These are phyloP conservation scores for Botrytis aclada DNA, from an alignment of 2,329 filamentous ascomycete species.

Conservation along the genomic window DNA sequence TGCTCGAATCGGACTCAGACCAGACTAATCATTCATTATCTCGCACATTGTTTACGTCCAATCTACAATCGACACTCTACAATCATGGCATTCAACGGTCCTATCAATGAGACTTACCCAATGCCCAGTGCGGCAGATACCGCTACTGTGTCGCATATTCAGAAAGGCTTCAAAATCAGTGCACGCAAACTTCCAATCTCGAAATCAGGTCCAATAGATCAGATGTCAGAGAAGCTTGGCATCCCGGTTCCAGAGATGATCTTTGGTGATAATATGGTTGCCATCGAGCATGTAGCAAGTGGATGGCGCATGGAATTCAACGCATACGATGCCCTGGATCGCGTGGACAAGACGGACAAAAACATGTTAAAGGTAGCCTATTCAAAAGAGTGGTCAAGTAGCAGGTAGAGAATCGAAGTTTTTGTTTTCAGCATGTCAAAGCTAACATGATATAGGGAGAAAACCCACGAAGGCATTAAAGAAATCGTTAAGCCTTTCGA, in stretches of 20 bases:
- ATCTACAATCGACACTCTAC: background rate
- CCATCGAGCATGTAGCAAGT: constrained; percentile 68
- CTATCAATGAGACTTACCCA: constrained; percentile 53
- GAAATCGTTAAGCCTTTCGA: constrained; percentile 95
- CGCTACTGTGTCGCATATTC: constrained; percentile 55
- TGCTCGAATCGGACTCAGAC: background rate
- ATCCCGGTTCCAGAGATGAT: constrained; percentile 98
- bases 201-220: constrained; percentile 85
- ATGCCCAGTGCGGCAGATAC: constrained; percentile 48
- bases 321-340: constrained; percentile 81
- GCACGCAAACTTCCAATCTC: constrained; percentile 93
- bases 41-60: background rate
- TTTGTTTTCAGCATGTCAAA: background rate
- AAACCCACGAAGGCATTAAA: constrained; percentile 80
- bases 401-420: constrained; percentile 24
- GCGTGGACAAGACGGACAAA: constrained; percentile 88
- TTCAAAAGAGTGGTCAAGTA: constrained; percentile 76
- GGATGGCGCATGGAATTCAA: constrained; percentile 80
- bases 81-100: constrained; percentile 36
- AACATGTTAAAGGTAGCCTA: constrained; percentile 93
- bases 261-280: constrained; percentile 89
- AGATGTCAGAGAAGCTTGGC: constrained; percentile 71
- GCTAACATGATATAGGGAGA: constrained; percentile 55
- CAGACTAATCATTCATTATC: background rate
- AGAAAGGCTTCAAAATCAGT: constrained; percentile 69